Base-by-base conservation (phyloP, 805 yeast genomes). In the Hemisphaericaspora nanyangensis region DNA sequence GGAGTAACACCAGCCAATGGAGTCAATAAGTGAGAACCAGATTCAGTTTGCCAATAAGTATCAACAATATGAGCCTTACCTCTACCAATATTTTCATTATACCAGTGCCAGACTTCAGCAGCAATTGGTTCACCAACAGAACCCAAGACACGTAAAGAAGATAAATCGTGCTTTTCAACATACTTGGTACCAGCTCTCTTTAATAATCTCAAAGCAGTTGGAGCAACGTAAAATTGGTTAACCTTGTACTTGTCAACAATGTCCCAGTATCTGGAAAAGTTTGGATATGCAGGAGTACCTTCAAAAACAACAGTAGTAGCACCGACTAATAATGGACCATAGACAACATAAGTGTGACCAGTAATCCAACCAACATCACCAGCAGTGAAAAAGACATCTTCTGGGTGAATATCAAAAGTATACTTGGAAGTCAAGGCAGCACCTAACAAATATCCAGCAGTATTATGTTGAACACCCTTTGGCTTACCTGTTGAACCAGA, bases 321-420 rank as follows among this genome's bases (percentile, higher is more conserved):
- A 65, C 98, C 99, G 43, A 54, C 63, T 34, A 80, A 68, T 51
- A 93, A 77, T 30, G 99, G 99, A 44, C 98, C 98, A 58, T 93
- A 93, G 34, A 91, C 77, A 31, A 88, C 95, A 60, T 91, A 93
- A 7, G 97, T 85, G 65, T 93, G 99, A 51, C 98, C 98, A 13
- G 99, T 93, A 61, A 93, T 93, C 98, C 99, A 93, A 60, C 99
- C 98, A 40, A 93, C 88, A 61, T 93, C 98, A 58, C 98, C 98
- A 29, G 98, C 98, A 30, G 98, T 91, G 72, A 93, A 91, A 45
- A 91, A 66, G 31, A 85, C 74, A 63, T 93, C 98, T 46, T 83
- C 85, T 43, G 80, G 80, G 58, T 88, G 96, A 35, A 93, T 80
- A 62, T 95, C 98, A 62, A 93, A 91, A 34, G 89, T 89, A 66